phyloP scores from a whole-genome alignment of 306 rosid genomes.

The Parietaria judaica region DNA sequence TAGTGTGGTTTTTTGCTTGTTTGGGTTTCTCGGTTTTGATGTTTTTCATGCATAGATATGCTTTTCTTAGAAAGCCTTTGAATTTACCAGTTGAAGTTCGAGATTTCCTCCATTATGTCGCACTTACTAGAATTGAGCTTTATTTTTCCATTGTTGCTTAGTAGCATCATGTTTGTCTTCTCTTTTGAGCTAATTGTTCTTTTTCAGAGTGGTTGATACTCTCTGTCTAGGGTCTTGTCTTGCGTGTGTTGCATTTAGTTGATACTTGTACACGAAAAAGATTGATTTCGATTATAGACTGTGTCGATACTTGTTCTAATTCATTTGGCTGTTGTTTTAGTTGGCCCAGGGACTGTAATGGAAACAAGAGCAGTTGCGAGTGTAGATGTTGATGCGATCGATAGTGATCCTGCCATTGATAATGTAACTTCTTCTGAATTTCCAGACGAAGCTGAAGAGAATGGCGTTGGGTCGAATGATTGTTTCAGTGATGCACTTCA shows the following conservation, averaged over 20 bases:
- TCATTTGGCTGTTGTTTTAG: constrained; percentile 19
- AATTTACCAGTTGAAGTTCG: no score
- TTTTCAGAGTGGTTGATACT: background rate
- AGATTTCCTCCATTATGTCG: no score
- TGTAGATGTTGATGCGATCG: constrained; percentile 33
- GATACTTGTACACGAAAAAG: background rate
- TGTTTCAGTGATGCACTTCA: constrained; percentile 23
- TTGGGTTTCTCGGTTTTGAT: constrained; percentile 5
- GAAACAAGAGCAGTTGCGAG: constrained; percentile 27
- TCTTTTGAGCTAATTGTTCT: background rate
- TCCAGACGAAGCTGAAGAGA: constrained; percentile 26
- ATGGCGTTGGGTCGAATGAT: constrained; percentile 20
- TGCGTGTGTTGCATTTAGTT: background rate
- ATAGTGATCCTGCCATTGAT: constrained; percentile 25
- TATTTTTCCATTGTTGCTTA: background rate
- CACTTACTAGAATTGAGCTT: no score
- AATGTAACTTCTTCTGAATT: constrained; percentile 24
- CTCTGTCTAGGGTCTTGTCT: background rate
- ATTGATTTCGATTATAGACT: background rate
- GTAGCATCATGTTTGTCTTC: background rate
- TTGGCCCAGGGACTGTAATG: constrained; percentile 26
- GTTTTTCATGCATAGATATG: background rate
- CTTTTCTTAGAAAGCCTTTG: background rate
- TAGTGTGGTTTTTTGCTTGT: background rate
- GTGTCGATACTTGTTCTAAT: background rate